These are phyloP conservation scores for Trypethelium eluteriae DNA, from an alignment of 495 filamentous ascomycete species.

Conservation along the genomic window DNA sequence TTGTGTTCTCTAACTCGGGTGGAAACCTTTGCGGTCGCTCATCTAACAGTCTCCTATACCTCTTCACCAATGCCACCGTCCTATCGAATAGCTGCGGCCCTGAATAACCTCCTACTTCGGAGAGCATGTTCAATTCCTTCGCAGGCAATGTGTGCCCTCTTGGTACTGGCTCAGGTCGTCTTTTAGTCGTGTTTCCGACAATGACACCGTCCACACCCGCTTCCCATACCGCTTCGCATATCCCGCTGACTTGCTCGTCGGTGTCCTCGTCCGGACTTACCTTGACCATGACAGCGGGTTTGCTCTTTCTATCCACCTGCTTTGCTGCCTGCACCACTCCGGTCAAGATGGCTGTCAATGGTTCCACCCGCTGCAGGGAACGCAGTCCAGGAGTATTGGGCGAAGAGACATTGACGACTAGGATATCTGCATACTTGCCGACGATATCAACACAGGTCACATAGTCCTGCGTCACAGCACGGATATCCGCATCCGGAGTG, in stretches of 20 bases:
- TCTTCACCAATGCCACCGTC: slow-evolving; percentile 65
- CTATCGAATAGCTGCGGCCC: slow-evolving; percentile 78
- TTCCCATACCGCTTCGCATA: slow-evolving; percentile 75
- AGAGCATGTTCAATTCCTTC: slow-evolving; percentile 58
- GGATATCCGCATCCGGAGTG: slow-evolving; percentile 74
- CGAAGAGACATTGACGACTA: slow-evolving; percentile 94
- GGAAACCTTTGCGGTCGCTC: slow-evolving; percentile 29
- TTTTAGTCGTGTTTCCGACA: slow-evolving; percentile 95
- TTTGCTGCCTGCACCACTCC: slow-evolving; percentile 75
- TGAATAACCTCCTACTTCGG: slow-evolving; percentile 80
- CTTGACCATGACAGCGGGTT: slow-evolving; percentile 91
- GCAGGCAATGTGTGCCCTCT: slow-evolving; percentile 52
- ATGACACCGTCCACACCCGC: slow-evolving; percentile 89
- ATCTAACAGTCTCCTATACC: slow-evolving; percentile 71
- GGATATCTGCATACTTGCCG: slow-evolving; percentile 79
- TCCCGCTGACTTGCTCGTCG: slow-evolving; percentile 71
- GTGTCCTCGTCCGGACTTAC: slow-evolving; percentile 90
- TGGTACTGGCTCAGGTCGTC: slow-evolving; percentile 60
- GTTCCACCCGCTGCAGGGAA: slow-evolving; percentile 70
- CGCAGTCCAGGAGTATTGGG: slow-evolving; percentile 91
- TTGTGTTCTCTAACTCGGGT: slow-evolving; percentile 2
- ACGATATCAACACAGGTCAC: slow-evolving; percentile 75
- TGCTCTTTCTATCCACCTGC: slow-evolving; percentile 55
- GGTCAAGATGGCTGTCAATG: slow-evolving; percentile 67
- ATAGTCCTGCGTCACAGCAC: slow-evolving; percentile 78